Evolutionary conservation across 768 basidiomycete species (phyloP), one percentile per base, ranked within the genome.

Genomic region (Boletus rubroflammeus): DNA sequence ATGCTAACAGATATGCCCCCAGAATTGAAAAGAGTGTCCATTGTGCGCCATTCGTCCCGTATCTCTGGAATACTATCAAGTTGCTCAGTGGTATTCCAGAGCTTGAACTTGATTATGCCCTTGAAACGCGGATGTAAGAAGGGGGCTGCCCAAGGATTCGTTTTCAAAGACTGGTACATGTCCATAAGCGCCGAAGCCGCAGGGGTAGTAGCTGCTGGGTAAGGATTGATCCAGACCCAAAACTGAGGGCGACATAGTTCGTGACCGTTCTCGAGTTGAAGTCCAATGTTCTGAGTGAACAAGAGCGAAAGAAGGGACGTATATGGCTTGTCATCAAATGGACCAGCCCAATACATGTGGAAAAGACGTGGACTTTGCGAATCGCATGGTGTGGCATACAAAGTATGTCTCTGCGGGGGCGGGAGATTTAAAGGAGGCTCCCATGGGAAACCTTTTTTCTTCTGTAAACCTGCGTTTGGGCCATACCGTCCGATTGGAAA

Each of bases 11-110:
- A 81, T 52, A 84, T 81, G 9, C 91, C 91, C 8, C 88, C 89
- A 9, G 88, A 89, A 65, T 96, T 97, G 80, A 97, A 96, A 48
- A 96, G 75, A 21, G 79, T 83, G 21, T 82, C 81, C 65, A 92
- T 76, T 2, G 71, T 75, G 38, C 93, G 76, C 94, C 95, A 97
- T 59, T 93, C 92, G 55, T 93, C 83, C 67, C 85, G 85, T 54
- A 96, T 80, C 69, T 98, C 95, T 2, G 85, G 79, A 1, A 94
- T 76, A 9, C 85, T 87, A 64, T 97, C 93, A 17, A 98, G 79
- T 69, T 94, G 93, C 65, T 97, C 93, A 0, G 94, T 97, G 13
- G 95, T 96, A 67, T 98, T 97, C 95, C 95, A 98, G 62, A 95
- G 74, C 70, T 86, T 90, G 81, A 98, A 98, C 62, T 86, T 84